A percentile compares a stretch with the other conserved stretches of the same genome.
phyloP scores from a whole-genome alignment of 768 basidiomycete genomes.

The Macrolepiota albuminosa region DNA sequence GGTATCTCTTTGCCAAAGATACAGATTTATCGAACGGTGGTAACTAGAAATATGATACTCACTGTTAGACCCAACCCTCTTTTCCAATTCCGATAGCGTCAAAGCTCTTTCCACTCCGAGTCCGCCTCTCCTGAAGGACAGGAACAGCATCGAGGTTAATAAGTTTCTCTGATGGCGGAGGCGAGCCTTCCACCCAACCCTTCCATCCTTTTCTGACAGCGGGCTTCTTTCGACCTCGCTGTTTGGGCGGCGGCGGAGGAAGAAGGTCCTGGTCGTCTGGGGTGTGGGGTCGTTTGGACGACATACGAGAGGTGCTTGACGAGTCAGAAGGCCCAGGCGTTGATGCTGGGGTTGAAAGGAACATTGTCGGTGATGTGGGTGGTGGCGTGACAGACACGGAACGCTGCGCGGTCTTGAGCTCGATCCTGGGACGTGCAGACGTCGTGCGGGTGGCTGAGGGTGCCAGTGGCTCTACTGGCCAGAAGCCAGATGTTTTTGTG shows the following conservation, averaged over 20 bases:
- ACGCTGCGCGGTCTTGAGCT: constrained; percentile 64
- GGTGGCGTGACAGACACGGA: constrained; percentile 75
- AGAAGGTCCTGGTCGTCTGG: constrained; percentile 58
- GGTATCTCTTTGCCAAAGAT: constrained; percentile 22
- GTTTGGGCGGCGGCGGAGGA: constrained; percentile 20
- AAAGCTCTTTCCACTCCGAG: constrained; percentile 83
- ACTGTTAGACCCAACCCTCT: constrained; percentile 70
- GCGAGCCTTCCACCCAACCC: constrained; percentile 87
- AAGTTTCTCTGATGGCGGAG: constrained; percentile 72
- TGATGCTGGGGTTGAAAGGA: constrained; percentile 58
- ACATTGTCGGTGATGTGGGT: constrained; percentile 41
- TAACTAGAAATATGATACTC: constrained; percentile 29
- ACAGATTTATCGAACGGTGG: constrained; percentile 51
- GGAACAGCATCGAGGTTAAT: constrained; percentile 77
- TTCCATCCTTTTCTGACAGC: constrained; percentile 83
- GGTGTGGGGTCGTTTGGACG: constrained; percentile 75
- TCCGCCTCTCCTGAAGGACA: constrained; percentile 66
- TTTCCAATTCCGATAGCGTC: constrained; percentile 77
- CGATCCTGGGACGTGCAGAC: constrained; percentile 57
- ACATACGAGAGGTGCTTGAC: constrained; percentile 68
- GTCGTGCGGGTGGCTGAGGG: neutral
- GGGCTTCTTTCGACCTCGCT: constrained; percentile 53
- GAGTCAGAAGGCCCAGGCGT: constrained; percentile 76
- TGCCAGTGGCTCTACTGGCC: constrained; percentile 33
- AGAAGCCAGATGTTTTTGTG: constrained; percentile 36